Percentiles rank a stretch among this genome's conserved stretches.
Evolutionary conservation across 1,139 yeast genomes (phyloP).

Genomic region (Hyphopichia burtonii): DNA sequence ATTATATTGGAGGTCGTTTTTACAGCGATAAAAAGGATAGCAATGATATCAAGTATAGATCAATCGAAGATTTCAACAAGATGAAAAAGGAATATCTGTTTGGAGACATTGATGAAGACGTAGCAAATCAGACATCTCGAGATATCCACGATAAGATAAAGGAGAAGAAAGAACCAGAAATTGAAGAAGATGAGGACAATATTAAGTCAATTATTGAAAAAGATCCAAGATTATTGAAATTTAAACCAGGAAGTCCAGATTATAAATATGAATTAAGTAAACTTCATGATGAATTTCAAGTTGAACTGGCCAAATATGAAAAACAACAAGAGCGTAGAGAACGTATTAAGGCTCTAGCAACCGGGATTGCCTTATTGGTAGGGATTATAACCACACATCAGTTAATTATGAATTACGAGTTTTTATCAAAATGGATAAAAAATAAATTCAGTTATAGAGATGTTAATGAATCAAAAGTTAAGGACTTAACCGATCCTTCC

Average conservation of each 20-base stretch:
- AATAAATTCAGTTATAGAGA: slow-evolving; percentile 26
- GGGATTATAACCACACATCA: slow-evolving; percentile 39
- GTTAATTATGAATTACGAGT: slow-evolving; percentile 41
- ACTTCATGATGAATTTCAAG: slow-evolving; percentile 28
- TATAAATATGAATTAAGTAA: slow-evolving; percentile 32
- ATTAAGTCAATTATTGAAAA: slow-evolving; percentile 25
- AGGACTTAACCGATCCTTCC: slow-evolving; percentile 26
- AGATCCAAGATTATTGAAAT: slow-evolving; percentile 33
- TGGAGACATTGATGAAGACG: slow-evolving; percentile 28
- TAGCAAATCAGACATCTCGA: slow-evolving; percentile 10
- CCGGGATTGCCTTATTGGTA: slow-evolving; percentile 30
- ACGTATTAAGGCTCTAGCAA: slow-evolving; percentile 33
- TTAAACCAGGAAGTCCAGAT: slow-evolving; percentile 37
- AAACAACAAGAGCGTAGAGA: slow-evolving; percentile 29
- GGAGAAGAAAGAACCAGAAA: slow-evolving; percentile 6
- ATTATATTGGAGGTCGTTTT: neutral
- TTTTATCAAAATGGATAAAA: slow-evolving; percentile 19
- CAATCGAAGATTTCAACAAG: slow-evolving; percentile 42
- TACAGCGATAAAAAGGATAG: slow-evolving; percentile 5
- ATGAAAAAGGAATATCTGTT: slow-evolving; percentile 34
- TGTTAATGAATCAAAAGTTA: slow-evolving; percentile 26
- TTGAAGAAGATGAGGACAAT: slow-evolving; percentile 14
- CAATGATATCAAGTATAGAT: slow-evolving; percentile 8
- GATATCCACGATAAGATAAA: slow-evolving; percentile 10
- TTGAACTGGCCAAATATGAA: slow-evolving; percentile 20